These are phyloP conservation scores for Umbelopsis vinacea DNA, from an alignment of 192 early-diverging fungal species.

Conservation along the genomic window DNA sequence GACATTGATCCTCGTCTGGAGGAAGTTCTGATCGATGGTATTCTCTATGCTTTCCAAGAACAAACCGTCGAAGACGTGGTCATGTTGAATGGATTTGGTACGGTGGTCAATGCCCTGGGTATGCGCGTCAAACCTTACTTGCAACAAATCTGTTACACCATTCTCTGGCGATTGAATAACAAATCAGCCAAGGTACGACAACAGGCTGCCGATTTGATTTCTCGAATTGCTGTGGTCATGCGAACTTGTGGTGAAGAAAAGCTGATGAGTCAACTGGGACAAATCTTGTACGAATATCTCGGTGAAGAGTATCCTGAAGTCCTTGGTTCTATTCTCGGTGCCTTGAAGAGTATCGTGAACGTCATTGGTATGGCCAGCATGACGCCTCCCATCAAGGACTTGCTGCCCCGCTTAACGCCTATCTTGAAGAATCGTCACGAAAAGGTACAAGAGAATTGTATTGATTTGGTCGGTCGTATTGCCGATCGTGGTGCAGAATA, in stretches of 20 bases:
- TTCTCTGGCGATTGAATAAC: slow-evolving; percentile 98
- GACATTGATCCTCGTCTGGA: slow-evolving; percentile 93
- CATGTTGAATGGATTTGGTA: slow-evolving; percentile 96
- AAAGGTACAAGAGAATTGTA: slow-evolving; percentile 90
- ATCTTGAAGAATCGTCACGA: slow-evolving; percentile 98
- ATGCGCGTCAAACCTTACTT: slow-evolving; percentile 90
- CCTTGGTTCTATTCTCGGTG: slow-evolving; percentile 91
- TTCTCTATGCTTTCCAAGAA: slow-evolving; percentile 98
- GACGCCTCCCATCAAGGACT: slow-evolving; percentile 98
- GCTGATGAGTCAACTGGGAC: slow-evolving; percentile 89
- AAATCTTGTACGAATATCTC: slow-evolving; percentile 96
- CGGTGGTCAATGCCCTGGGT: slow-evolving; percentile 89
- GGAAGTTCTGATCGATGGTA: slow-evolving; percentile 95
- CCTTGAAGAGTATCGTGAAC: slow-evolving; percentile 93
- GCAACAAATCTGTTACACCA: slow-evolving; percentile 91
- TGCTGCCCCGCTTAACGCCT: slow-evolving; percentile 95
- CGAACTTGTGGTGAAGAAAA: slow-evolving; percentile 94
- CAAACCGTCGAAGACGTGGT: slow-evolving; percentile 92
- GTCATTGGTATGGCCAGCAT: slow-evolving; percentile 98
- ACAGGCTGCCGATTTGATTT: slow-evolving; percentile 96
- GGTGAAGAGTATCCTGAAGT: slow-evolving; percentile 99
- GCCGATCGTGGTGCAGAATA: slow-evolving; percentile 97
- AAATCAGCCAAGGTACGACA: slow-evolving; percentile 94
- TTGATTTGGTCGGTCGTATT: slow-evolving; percentile 97
- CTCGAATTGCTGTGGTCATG: slow-evolving; percentile 93